These are phyloP conservation scores for button mushroom (Agaricus bisporus) DNA, from an alignment of 768 basidiomycete genomes.

Conservation along the genomic window DNA sequence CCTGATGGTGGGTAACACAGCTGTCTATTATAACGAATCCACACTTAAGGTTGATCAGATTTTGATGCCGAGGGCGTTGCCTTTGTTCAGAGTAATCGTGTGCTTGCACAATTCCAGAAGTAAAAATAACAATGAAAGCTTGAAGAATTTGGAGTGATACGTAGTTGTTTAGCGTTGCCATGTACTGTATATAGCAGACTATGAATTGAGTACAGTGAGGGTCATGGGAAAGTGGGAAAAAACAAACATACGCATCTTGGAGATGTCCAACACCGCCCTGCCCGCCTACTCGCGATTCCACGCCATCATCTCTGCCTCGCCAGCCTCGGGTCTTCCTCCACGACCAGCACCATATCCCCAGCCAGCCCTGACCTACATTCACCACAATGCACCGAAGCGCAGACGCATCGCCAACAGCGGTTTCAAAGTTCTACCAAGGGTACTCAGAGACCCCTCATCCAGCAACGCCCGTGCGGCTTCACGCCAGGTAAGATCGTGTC, in stretches of 20 bases:
- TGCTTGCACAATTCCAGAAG: constrained; percentile 42
- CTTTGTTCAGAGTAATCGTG: constrained; percentile 34
- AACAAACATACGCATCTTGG: no score
- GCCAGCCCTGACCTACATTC: background rate
- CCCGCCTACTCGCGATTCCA: constrained; percentile 23
- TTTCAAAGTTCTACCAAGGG: constrained; percentile 1
- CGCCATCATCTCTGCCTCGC: constrained; percentile 27
- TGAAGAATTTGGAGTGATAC: no score
- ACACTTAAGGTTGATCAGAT: constrained; percentile 23
- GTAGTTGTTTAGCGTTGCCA: no score
- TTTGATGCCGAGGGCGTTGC: constrained; percentile 33
- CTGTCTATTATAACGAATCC: background rate
- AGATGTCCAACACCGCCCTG: background rate
- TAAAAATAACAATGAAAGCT: constrained; percentile 12
- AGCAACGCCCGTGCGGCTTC: constrained; percentile 6
- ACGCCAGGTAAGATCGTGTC: constrained; percentile 14
- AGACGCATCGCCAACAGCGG: background rate
- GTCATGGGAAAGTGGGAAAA: no score
- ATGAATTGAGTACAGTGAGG: no score
- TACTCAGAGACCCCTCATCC: background rate
- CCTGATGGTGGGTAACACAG: constrained; percentile 36
- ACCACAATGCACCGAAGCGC: constrained; percentile 6
- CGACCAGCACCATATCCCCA: background rate
- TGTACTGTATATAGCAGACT: no score
- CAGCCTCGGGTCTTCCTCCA: constrained; percentile 19